Conservation (phyloP, 176 grass and related monocot genomes). For the Lolium multiflorum region DNA sequence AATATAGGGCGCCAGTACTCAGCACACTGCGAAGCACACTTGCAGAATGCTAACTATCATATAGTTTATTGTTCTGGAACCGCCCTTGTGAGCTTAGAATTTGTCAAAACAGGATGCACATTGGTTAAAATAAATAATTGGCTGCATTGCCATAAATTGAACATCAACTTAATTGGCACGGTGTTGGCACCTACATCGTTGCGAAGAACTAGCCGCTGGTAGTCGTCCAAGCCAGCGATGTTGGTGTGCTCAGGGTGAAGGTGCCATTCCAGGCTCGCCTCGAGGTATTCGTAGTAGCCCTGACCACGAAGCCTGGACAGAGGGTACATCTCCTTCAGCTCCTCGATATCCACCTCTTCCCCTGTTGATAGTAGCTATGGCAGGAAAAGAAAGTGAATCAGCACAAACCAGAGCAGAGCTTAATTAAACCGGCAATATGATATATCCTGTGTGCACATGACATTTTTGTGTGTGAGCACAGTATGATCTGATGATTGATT, state of each 20-base stretch:
- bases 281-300: neutral
- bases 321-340: neutral
- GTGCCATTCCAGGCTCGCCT: neutral
- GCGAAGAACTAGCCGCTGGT: neutral
- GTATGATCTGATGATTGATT: no score
- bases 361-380: neutral
- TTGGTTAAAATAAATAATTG: neutral
- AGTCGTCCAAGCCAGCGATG: neutral
- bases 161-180: no score
- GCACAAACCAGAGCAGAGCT: neutral
- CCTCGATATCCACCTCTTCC: neutral
- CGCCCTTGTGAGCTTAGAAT: no score
- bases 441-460: no score
- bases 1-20: neutral
- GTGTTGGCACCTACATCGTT: neutral
- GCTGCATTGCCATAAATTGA: neutral
- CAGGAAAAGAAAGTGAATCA: neutral
- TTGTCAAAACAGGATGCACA: neutral
- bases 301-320: neutral
- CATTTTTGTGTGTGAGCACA: no score
- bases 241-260: neutral
- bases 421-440: no score
- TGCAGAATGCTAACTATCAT: neutral
- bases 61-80: neutral
- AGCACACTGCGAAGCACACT: neutral